phyloP scores from a whole-genome alignment of 495 filamentous ascomycete genomes.

The Annulohypoxylon maeteangense region DNA sequence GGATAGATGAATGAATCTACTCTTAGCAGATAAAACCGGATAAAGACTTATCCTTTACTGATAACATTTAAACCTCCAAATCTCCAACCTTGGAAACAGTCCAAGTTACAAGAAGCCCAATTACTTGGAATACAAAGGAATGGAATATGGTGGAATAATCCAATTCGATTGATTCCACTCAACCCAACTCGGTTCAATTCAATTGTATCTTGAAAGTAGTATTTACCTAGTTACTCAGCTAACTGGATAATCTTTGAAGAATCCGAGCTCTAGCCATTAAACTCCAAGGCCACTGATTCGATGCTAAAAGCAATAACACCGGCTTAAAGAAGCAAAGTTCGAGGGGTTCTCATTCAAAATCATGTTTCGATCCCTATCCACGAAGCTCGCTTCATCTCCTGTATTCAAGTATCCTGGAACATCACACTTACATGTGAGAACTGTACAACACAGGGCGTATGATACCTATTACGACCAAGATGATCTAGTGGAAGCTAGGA shows the following conservation, averaged over 20 bases:
- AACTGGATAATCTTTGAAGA: no score
- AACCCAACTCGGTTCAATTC: not conserved
- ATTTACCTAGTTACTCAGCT: no score
- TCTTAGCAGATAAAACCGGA: not conserved
- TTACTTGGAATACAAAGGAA: not conserved
- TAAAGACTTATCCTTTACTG: not conserved
- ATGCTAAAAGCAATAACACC: no score
- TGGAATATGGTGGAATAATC: not conserved
- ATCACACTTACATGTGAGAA: constrained; percentile 14
- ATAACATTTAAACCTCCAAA: not conserved
- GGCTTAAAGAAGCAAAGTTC: not conserved
- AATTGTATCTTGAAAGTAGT: not conserved
- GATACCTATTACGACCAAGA: constrained; percentile 60
- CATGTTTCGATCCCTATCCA: constrained; percentile 10
- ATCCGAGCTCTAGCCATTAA: not conserved
- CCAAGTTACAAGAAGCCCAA: no score
- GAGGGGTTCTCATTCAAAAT: not conserved
- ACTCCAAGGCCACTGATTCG: not conserved
- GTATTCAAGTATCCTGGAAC: constrained; percentile 1
- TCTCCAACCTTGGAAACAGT: not conserved
- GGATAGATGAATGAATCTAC: not conserved
- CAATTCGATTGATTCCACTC: no score
- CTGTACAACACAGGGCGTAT: constrained; percentile 49
- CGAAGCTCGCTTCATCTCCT: not conserved
- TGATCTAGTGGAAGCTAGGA: constrained; percentile 74